Conservation (phyloP, 2,329 filamentous ascomycete species). For the Ambrosiella beaveri region DNA sequence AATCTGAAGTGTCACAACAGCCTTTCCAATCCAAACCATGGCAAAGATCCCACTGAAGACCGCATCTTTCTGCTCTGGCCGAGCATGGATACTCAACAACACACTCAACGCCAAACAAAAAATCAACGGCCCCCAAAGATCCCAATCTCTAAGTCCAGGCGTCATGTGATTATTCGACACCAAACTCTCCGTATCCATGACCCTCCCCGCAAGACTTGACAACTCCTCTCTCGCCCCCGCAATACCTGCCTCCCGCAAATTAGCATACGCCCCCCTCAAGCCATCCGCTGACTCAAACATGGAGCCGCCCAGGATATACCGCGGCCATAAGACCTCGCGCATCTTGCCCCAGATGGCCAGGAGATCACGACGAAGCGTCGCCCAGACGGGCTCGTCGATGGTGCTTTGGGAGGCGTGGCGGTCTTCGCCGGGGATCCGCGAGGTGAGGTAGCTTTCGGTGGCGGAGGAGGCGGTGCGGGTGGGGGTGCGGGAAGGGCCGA, state of each 20-base stretch:
- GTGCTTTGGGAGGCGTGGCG: constrained; percentile 78
- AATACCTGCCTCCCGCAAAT: constrained; percentile 40
- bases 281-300: constrained; percentile 41
- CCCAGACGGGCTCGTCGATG: constrained; percentile 95
- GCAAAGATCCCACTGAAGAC: constrained; percentile 96
- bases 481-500: constrained; percentile 39
- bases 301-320: constrained; percentile 65
- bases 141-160: constrained; percentile 85
- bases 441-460: constrained; percentile 71
- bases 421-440: constrained; percentile 81
- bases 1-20: constrained; percentile 93
- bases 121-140: constrained; percentile 90
- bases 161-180: constrained; percentile 56
- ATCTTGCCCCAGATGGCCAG: constrained; percentile 95
- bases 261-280: constrained; percentile 44
- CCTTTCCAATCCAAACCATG: constrained; percentile 92
- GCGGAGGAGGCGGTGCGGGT: constrained; percentile 30
- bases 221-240: constrained; percentile 45
- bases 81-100: constrained; percentile 68
- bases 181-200: constrained; percentile 45
- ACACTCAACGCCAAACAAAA: constrained; percentile 83
- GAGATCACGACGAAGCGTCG: constrained; percentile 82
- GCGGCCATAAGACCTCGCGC: constrained; percentile 89
- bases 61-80: constrained; percentile 61
- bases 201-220: constrained; percentile 40